phyloP scores from a whole-genome alignment of 306 rosid species.

The Dalbergia cultrata region DNA sequence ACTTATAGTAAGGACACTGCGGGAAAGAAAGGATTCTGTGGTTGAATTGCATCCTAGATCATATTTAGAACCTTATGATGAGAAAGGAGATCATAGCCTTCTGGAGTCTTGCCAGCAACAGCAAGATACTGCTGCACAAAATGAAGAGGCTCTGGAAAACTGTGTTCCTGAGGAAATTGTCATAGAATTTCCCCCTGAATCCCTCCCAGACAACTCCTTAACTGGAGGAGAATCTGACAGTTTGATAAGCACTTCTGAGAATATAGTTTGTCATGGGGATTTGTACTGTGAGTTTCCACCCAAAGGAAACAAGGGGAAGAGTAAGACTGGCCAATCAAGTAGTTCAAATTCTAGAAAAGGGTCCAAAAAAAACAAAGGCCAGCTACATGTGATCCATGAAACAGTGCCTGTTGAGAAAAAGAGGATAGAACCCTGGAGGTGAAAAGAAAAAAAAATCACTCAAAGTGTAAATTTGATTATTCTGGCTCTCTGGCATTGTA shows the following conservation, averaged over 20 bases:
- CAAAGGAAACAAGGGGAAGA: constrained; percentile 55
- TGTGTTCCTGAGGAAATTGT: constrained; percentile 45
- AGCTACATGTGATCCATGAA: constrained; percentile 49
- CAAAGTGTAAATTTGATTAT: constrained; percentile 51
- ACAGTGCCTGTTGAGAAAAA: constrained; percentile 56
- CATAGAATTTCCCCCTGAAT: constrained; percentile 45
- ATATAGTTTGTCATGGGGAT: constrained; percentile 39
- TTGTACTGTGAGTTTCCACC: constrained; percentile 56
- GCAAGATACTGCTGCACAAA: constrained; percentile 47
- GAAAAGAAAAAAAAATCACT: constrained; percentile 35
- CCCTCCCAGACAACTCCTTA: constrained; percentile 41
- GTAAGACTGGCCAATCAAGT: constrained; percentile 54
- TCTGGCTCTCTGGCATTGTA: constrained; percentile 41
- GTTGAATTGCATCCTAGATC: constrained; percentile 53
- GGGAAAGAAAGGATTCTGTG: constrained; percentile 66
- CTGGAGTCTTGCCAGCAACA: constrained; percentile 52
- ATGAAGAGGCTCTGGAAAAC: constrained; percentile 54
- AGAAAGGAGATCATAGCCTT: constrained; percentile 61
- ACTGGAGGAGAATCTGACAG: constrained; percentile 50
- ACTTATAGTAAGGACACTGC: constrained; percentile 67
- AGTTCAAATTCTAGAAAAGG: constrained; percentile 57
- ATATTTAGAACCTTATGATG: constrained; percentile 63
- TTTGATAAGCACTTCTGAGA: constrained; percentile 53
- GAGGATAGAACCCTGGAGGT: constrained; percentile 76
- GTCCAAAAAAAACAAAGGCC: constrained; percentile 48